phyloP scores from a whole-genome alignment of 768 basidiomycete genomes.

The Lyophyllum shimeji region DNA sequence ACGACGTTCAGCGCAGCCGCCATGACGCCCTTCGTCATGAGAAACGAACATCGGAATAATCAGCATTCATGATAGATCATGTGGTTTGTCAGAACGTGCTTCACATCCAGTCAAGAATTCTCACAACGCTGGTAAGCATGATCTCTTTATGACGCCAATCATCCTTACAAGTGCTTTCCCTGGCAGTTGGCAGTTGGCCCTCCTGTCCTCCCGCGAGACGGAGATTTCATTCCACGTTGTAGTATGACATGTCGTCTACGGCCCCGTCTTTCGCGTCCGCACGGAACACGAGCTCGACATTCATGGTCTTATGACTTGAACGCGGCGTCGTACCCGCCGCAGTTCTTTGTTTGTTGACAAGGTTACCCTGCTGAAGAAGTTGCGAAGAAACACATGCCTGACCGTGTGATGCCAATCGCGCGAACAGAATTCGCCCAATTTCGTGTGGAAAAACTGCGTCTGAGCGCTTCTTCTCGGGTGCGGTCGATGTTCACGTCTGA shows the following conservation, averaged over 20 bases:
- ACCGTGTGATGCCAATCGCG: background rate
- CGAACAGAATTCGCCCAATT: background rate
- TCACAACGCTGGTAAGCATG: background rate
- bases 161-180: background rate
- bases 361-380: background rate
- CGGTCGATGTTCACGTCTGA: background rate
- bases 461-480: background rate
- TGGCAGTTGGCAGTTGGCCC: background rate
- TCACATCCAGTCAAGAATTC: background rate
- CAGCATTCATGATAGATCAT: background rate
- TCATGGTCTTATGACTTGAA: background rate
- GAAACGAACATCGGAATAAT: background rate
- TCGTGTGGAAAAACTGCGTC: background rate
- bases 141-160: background rate
- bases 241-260: background rate
- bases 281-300: background rate
- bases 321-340: background rate
- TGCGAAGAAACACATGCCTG: slow-evolving; percentile 1
- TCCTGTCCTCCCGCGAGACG: background rate
- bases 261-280: background rate
- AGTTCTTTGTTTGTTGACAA: background rate
- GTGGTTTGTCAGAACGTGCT: background rate
- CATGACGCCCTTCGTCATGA: background rate
- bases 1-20: background rate
- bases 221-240: background rate